Evolutionary conservation across 2,329 filamentous ascomycete genomes (phyloP).

Genomic region (Colletotrichum theobromicola): DNA sequence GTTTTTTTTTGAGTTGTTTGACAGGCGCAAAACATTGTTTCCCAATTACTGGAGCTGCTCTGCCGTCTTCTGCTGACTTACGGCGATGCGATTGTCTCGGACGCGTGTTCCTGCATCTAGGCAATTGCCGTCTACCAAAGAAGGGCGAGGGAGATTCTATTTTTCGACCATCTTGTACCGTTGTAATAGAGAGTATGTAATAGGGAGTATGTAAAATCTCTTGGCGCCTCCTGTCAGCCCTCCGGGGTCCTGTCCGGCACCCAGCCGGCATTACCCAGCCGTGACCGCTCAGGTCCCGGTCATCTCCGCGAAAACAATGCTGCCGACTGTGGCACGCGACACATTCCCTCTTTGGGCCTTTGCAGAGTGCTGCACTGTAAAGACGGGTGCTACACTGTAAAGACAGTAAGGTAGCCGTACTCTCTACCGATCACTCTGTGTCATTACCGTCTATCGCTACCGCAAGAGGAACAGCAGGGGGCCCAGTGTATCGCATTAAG

Average conservation of each 20-base stretch:
- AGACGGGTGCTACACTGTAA: neutral
- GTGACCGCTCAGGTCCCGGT: neutral
- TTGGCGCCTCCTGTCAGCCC: neutral
- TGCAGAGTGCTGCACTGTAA: neutral
- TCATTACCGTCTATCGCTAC: neutral
- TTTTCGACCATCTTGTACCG: neutral
- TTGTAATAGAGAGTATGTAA: neutral
- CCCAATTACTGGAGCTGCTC: neutral
- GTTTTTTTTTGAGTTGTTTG: neutral
- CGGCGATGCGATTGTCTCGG: neutral
- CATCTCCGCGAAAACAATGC: conserved; percentile 8
- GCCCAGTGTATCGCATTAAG: neutral
- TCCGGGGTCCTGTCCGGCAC: neutral
- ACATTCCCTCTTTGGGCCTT: neutral
- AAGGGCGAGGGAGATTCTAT: neutral
- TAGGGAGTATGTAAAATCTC: neutral
- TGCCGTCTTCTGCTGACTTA: no score
- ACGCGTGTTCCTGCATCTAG: neutral
- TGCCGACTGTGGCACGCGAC: conserved; percentile 12
- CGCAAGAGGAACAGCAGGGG: neutral
- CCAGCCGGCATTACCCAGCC: neutral
- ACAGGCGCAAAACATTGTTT: neutral
- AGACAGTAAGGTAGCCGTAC: neutral
- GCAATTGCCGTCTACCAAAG: neutral
- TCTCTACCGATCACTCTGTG: neutral